Percentiles rank a stretch among this genome's conserved stretches.
These are phyloP conservation scores for Eutypella sp. DNA, from an alignment of 2,329 filamentous ascomycete genomes.

Conservation along the genomic window DNA sequence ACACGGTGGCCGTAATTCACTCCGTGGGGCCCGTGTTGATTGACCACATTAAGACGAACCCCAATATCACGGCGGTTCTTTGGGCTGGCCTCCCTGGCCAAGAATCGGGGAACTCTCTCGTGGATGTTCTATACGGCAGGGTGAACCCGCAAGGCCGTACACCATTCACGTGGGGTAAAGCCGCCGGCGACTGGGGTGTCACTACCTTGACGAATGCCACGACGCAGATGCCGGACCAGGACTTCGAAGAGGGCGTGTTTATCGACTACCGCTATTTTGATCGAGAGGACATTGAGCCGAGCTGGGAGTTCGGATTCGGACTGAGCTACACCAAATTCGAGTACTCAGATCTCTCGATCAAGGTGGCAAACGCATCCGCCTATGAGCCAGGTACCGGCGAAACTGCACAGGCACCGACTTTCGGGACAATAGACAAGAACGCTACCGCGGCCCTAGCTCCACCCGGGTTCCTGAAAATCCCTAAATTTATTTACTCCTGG, in stretches of 20 bases:
- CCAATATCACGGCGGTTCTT: conserved; percentile 74
- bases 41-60: conserved; percentile 63
- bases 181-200: conserved; percentile 60
- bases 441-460: conserved; percentile 30
- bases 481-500: conserved; percentile 63
- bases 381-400: conserved; percentile 57
- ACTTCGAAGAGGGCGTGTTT: conserved; percentile 73
- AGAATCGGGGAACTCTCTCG: conserved; percentile 73
- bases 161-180: conserved; percentile 72
- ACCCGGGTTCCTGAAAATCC: conserved; percentile 48
- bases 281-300: conserved; percentile 54
- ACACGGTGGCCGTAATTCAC: conserved; percentile 89
- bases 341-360: conserved; percentile 61
- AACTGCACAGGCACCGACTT: conserved; percentile 56
- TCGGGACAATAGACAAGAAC: conserved; percentile 46
- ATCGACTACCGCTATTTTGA: conserved; percentile 81
- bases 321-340: conserved; percentile 76
- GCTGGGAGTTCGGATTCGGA: conserved; percentile 77
- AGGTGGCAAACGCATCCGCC: conserved; percentile 37
- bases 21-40: conserved; percentile 75
- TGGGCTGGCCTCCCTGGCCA: conserved; percentile 78
- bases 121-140: conserved; percentile 73
- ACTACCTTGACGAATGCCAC: conserved; percentile 63
- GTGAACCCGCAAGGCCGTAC: conserved; percentile 70
- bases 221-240: conserved; percentile 57